phyloP scores from a whole-genome alignment of 495 filamentous ascomycete species.

The Annulohypoxylon maeteangense region DNA sequence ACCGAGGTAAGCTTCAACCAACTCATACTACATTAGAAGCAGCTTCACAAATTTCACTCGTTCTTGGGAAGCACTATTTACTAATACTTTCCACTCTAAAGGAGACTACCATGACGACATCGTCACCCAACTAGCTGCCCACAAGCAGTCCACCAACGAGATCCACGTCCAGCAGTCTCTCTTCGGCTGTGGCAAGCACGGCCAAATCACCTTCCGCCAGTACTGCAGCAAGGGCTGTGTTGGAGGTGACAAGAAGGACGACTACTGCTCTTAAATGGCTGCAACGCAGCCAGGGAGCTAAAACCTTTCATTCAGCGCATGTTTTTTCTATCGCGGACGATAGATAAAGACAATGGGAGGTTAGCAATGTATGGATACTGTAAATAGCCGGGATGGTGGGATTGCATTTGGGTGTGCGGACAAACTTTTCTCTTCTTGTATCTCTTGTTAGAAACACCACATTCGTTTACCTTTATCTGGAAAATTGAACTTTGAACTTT shows the following conservation, averaged over 20 bases:
- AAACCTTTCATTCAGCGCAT: neutral
- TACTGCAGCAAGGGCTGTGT: neutral
- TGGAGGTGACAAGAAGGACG: neutral
- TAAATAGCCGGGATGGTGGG: neutral
- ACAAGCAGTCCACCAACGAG: neutral
- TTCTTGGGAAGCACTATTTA: neutral
- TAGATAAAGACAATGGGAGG: constrained; percentile 1
- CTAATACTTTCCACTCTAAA: neutral
- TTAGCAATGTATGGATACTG: neutral
- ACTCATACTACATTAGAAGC: too few species aligned
- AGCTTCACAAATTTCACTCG: neutral
- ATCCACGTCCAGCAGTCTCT: neutral
- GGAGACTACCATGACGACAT: neutral
- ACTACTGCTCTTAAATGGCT: neutral
- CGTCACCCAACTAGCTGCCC: neutral
- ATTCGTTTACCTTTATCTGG: neutral
- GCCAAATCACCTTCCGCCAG: neutral
- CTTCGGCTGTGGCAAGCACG: neutral
- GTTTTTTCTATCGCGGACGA: neutral
- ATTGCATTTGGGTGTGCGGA: neutral
- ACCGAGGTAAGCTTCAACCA: neutral
- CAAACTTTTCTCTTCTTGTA: neutral
- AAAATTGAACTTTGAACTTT: neutral
- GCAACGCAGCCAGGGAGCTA: neutral
- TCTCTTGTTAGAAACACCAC: neutral